Conservation (phyloP, 148 eudicot genomes). For the Camellia granthamiana region DNA sequence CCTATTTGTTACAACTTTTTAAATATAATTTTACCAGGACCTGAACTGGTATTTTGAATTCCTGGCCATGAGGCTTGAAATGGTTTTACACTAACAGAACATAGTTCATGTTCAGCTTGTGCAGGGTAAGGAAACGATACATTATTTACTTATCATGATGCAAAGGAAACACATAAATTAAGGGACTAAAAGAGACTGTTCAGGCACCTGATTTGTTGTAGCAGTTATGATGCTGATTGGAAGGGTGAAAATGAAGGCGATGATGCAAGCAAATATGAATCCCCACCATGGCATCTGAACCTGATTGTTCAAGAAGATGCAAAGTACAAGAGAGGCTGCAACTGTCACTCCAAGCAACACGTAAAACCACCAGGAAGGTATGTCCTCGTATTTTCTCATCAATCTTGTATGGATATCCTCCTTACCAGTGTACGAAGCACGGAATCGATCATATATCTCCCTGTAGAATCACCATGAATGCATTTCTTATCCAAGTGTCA, state of each 20-base stretch:
- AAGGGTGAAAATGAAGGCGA: conserved; percentile 86
- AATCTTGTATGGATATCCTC: conserved; percentile 85
- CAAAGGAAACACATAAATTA: neutral
- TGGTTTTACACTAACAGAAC: too few relatives aligned
- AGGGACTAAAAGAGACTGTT: neutral
- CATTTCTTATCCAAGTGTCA: neutral
- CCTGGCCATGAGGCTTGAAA: too few relatives aligned
- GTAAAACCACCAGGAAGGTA: conserved; percentile 96
- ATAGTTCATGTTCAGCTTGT: too few relatives aligned
- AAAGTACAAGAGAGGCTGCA: conserved; percentile 54
- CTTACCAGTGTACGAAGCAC: conserved; percentile 72
- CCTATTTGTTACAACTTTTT: neutral
- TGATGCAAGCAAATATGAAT: conserved; percentile 72
- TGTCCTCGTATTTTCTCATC: conserved; percentile 82
- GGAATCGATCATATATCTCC: conserved; percentile 68
- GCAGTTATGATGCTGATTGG: conserved; percentile 97
- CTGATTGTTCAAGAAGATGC: conserved; percentile 64
- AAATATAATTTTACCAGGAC: neutral
- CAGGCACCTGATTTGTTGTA: conserved; percentile 83
- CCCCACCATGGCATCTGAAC: conserved; percentile 99
- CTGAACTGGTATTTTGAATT: neutral
- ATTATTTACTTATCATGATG: neutral
- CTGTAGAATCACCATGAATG: conserved; percentile 30
- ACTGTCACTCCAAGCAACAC: conserved; percentile 58
- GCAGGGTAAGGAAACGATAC: neutral